phyloP scores from a whole-genome alignment of 148 eudicot species.

The Suaeda aralocaspica region DNA sequence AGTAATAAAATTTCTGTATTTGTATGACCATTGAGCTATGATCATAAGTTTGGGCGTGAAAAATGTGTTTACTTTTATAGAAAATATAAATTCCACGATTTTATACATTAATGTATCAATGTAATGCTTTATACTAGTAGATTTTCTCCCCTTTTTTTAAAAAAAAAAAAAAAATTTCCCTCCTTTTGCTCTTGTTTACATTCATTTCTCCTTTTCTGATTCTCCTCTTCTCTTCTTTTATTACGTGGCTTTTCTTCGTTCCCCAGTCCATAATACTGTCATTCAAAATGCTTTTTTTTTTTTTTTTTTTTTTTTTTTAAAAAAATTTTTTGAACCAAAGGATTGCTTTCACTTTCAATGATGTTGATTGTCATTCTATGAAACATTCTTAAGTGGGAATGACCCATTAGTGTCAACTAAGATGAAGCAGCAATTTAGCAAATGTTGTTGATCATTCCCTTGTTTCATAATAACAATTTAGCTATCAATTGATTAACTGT shows the following conservation, averaged over 20 bases:
- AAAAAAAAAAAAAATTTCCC: too few species aligned
- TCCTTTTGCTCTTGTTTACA: too few species aligned
- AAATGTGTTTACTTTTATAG: neutral
- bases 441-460: neutral
- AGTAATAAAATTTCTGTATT: too few species aligned
- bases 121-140: conserved; percentile 11
- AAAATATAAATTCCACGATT: neutral
- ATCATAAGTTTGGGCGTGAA: neutral
- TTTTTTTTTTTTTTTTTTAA: too few species aligned
- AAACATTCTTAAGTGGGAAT: conserved; percentile 13
- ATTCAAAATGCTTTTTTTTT: neutral
- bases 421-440: neutral
- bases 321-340: neutral
- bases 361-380: conserved; percentile 1
- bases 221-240: neutral
- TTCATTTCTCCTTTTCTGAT: neutral
- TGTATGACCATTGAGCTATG: neutral
- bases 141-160: neutral
- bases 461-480: neutral
- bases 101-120: neutral
- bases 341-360: neutral
- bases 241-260: neutral
- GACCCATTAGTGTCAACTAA: neutral
- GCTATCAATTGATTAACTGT: too few species aligned
- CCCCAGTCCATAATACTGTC: neutral